Base-by-base conservation (phyloP, 2,329 filamentous ascomycete species). In the Cytospora schulzeri region DNA sequence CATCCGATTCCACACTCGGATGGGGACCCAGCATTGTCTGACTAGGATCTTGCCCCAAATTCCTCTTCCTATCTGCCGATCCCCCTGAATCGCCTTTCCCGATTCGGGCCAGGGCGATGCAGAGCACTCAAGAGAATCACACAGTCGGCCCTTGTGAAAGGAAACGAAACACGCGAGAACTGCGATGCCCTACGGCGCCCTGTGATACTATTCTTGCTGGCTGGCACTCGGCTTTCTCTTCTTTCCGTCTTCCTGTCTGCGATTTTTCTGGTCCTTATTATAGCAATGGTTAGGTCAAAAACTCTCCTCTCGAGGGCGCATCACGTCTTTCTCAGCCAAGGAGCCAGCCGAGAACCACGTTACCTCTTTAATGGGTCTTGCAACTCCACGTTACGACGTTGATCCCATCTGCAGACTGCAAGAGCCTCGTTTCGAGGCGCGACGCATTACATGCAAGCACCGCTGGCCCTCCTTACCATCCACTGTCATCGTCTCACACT, bases 1-100 rank as follows among this genome's bases (percentile, higher is more conserved):
- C 22, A 19, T 24, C 45, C 45, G n/a, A 12, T 22, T 8, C n/a
- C 45, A 48, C 45, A 48, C 41, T 48, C n/a, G 45, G 24, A n/a
- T 9, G 45, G 11, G 14, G 45, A 11, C 45, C 51, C 29, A 28
- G 51, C 31, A 57, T 57, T 19, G 22, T 24, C 45, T 11, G n/a
- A 48, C 45, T 48, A 9, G 45, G 45, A 24, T 48, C 45, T 24
- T 29, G 28, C 28, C 29, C 41, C 28, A n/a, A 51, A n/a, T n/a
- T 19, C 45, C 19, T n/a, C 26, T 48, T 35, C 33, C 41, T 26
- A 31, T 59, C 41, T 28, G 51, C 26, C 57, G 57, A 59, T 59
- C 57, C 57, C 57, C 57, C 57, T 59, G 57, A 50, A 48, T 51
- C 38, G 57, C 29, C 45, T 38, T 50, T 59, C 57, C 45, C 57